Evolutionary conservation across 257 asterid species (phyloP), one percentile per base, ranked within the genome.

Genomic region (Nicotiana undulata): DNA sequence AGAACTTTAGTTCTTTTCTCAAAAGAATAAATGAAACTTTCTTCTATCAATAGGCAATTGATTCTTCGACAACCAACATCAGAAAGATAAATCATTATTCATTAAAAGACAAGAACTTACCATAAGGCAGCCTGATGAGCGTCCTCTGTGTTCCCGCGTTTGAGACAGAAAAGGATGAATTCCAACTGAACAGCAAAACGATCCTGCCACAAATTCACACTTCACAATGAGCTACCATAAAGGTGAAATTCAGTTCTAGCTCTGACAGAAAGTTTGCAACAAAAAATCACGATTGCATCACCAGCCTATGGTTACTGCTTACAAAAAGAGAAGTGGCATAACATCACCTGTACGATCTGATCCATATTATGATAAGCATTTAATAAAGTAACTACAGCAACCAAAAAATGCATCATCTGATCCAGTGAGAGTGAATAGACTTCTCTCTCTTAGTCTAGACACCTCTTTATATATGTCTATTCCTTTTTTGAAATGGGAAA

Each of bases 151-250:
- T 65, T 83, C 82, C 94, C 93, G 31, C 59, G 84, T 74, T 81
- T 88, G 55, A 95, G 88, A 83, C 89, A 87, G 82, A 83, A 82
- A 82, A 92, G 84, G 76, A 90, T 90, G 79, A 63, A 82, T 85
- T 95, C 99, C 84, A 88, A 67, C 75, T 82, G 96, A 77, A 90
- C 91, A 6, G 91, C 88, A 86, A 89, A 85, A 79, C 87, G 88
- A 65, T 89, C 88, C 99, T 93, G 93, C 81, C 83, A 81, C 84
- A 53, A 40, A 68, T 53, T 51, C 79, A 65, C 55, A 84, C 79
- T 76, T 82, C 67, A 78, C 46, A 59, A 59, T 59, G 58, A 78
- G 34, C 37, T 59, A 78, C 58, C 55, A 78, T 63, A 60, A 63
- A 31, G 81, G 70, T 34, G 53, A 32, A 78, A 60, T 18, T 6